Evolutionary conservation across 23 red algal genomes (phyloP).

Genomic region (Pyropia yezoensis): DNA sequence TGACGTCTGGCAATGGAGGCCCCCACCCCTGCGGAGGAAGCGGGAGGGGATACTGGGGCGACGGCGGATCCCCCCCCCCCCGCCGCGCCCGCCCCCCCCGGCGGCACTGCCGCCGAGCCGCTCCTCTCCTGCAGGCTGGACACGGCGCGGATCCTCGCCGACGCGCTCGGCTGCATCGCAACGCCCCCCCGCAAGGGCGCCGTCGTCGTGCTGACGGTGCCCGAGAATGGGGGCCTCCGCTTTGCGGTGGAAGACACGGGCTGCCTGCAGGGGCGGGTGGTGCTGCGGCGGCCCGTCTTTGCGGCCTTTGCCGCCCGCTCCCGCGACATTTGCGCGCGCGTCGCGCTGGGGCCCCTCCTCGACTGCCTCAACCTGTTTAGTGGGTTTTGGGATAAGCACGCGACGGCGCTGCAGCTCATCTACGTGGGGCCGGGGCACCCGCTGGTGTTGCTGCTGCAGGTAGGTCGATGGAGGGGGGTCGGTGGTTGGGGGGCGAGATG

Average conservation of each 20-base stretch:
- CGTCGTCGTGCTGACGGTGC: conserved; percentile 16
- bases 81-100: no score
- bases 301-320: background rate
- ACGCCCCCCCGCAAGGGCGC: conserved; percentile 3
- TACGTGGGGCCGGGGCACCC: background rate
- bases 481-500: no score
- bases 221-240: conserved; percentile 3
- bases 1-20: no score
- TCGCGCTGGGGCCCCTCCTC: conserved; percentile 25
- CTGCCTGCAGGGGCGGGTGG: conserved; percentile 12
- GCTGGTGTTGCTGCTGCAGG: conserved; percentile 8
- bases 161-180: conserved; percentile 35
- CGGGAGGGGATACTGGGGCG: no score
- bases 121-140: conserved; percentile 10
- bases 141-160: conserved; percentile 17
- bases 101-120: background rate
- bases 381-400: no score
- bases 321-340: background rate
- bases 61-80: no score
- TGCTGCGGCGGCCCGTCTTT: conserved; percentile 30
- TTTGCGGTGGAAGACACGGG: background rate
- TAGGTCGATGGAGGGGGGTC: no score
- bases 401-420: conserved; percentile 1
- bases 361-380: conserved; percentile 26
- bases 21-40: no score